Evolutionary conservation across 2,329 filamentous ascomycete species (phyloP), one percentile per base, ranked within the genome.

Genomic region (Talaromyces sp.): DNA sequence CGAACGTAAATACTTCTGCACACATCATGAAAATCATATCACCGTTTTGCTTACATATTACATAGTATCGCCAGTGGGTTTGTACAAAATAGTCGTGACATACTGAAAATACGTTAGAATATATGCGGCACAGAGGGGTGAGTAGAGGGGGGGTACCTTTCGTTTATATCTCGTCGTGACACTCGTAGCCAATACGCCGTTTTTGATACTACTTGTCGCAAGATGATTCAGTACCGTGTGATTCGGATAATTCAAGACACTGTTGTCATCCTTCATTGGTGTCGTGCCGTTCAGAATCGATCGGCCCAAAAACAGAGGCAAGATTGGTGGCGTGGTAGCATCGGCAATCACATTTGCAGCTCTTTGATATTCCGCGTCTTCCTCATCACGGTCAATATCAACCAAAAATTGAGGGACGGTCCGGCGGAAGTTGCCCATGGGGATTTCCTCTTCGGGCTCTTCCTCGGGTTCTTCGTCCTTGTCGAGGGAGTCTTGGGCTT

Each of bases 131-230:
- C 19, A 49, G 25, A 27, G 22, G 10, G 15, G n/a, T 15, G 15
- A 13, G 13, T n/a, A 45, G n/a, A 29, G 34, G 7, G 15, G 40
- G 67, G 73, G 67, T 71, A 81, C 80, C 77, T 99, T 99, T 79
- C 91, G 90, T 81, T 93, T 96, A 78, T 98, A 99, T 77, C 95
- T 86, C n/a, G 95, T 99, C 5, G 95, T 99, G 15, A 92, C 94
- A 73, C 93, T 97, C 5, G 96, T 96, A 38, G 95, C 95, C 69
- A 99, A 84, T 29, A 98, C 91, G 68, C 94, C 93, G 71, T 97
- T 93, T 82, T 97, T 97, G 78, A 99, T 99, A 77, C 93, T 97
- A 78, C 94, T 98, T 2, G 95, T 99, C 58, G 94, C 94, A 71
- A 99, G 82, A 77, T 99, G 95, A 71, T 99, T 99, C 68, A 99